Base-by-base conservation (phyloP, 208 protist species). In the Blechomonas ayalai region DNA sequence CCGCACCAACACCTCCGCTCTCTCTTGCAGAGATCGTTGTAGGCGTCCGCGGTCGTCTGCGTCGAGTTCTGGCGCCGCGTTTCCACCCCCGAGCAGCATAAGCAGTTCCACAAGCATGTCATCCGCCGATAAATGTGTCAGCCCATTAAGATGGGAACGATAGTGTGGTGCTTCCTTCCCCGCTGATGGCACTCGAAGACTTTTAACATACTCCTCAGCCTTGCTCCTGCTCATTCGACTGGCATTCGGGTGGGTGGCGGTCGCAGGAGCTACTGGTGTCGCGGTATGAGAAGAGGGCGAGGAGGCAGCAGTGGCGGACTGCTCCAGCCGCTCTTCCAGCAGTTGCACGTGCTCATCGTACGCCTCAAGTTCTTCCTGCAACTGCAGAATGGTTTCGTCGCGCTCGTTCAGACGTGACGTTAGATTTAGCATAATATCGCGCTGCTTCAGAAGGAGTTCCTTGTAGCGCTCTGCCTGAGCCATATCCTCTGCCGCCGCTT, bases 341-440 rank as follows among this genome's bases (percentile, higher is more conserved):
- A 58, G 32, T 44, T 85, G 62, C 45, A 90, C 70, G 41, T 90
- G 85, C 12, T 57, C 59, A 39, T 92, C 81, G 58, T 90, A 92
- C 0, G 82, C 79, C 43, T 92, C 82, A 12, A 95, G 33, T 49
- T 95, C 87, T 35, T 92, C 80, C 38, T 96, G 81, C 39, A 96
- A 51, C 18, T 71, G 55, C 35, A 92, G 45, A 20, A 96, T 94
- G 9, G 78, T 80, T 59, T 96, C 84, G 47, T 98, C 95, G 16
- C 92, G 64, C 56, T 97, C 91, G 52, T 95, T 95, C 2, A 98
- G 62, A 9, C 92, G 69, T 9, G 73, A 71, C 8, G 92, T 97
- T 28, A 97, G 70, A 40, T 75, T 79, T 34, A 97, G 74, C 92
- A 98, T 97, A 49, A 97, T 95, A 57, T 98, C 95, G 9, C 95